These are phyloP conservation scores for Abortiporus biennis DNA, from an alignment of 1,284 basidiomycete species.

Conservation along the genomic window DNA sequence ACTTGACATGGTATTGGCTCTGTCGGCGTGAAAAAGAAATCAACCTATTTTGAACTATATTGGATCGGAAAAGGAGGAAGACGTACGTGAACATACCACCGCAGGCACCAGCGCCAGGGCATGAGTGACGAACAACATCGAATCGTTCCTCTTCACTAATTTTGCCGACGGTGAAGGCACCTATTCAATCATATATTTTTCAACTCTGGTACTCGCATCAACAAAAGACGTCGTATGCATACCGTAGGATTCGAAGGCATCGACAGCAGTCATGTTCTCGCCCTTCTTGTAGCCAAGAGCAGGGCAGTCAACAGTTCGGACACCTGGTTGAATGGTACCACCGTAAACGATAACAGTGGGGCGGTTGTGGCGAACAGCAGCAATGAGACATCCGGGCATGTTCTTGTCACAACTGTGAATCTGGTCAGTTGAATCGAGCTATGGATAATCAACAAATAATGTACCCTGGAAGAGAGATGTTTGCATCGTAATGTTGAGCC, in stretches of 20 bases:
- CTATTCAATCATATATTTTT: constrained; percentile 27
- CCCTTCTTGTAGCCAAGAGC: constrained; percentile 74
- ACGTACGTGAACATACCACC: constrained; percentile 82
- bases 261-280: constrained; percentile 76
- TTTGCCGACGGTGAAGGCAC: constrained; percentile 67
- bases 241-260: constrained; percentile 83
- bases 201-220: constrained; percentile 7
- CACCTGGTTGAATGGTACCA: constrained; percentile 76
- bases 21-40: constrained; percentile 15
- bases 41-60: not conserved
- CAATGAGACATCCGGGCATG: constrained; percentile 89
- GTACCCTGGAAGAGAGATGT: constrained; percentile 69
- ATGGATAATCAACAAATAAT: constrained; percentile 1
- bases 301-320: constrained; percentile 73
- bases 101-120: constrained; percentile 64
- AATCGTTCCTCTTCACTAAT: constrained; percentile 74
- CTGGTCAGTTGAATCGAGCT: not conserved
- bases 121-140: constrained; percentile 79
- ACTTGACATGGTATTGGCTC: constrained; percentile 87
- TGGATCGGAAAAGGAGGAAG: not conserved
- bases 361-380: constrained; percentile 77
- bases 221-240: constrained; percentile 1
- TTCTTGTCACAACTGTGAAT: constrained; percentile 74
- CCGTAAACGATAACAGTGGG: constrained; percentile 85
- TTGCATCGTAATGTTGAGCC: constrained; percentile 87